Evolutionary conservation across 306 rosid genomes (phyloP), one percentile per base, ranked within the genome.

Genomic region (Myrica gale): DNA sequence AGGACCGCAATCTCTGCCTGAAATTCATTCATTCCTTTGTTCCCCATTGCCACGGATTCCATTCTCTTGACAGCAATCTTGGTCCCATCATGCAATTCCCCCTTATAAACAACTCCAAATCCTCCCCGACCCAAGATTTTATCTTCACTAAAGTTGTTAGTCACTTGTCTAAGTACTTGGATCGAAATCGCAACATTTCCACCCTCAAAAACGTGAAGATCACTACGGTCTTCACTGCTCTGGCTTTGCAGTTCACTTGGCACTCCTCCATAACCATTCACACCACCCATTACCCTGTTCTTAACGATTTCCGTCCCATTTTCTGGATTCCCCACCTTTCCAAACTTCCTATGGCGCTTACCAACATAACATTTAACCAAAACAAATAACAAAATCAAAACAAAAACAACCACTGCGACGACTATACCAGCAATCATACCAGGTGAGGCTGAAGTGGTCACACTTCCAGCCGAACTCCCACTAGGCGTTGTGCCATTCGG

Each of bases 91-190:
- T 83, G 90, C 65, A 93, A 77, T 78, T 90, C 96, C 21, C 98
- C 98, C 72, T 86, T 88, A 69, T 93, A 93, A 74, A 94, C 98
- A 71, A 89, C 90, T 26, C 98, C 98, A 82, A 91, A 94, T 37
- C 98, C 97, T 57, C 98, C 98, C 73, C 97, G 86, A 3, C 98
- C 98, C 76, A 90, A 76, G 48, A 91, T 87, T 32, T 91, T 94
- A 1, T 84, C 89, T 76, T 89, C 91, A 1, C 89, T 86, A 77
- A 94, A 94, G 75, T 94, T 89, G 81, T 91, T 50, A 0, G 96
- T 93, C 43, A 89, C 97, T 42, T 91, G 89, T 69, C 88, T 70
- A 55, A 94, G 87, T 80, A 94, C 87, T 23, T 90, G 90, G 47
- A 91, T 91, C 4, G 97, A 89, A 74, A 90, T 87, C 2, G 91